Conservation (phyloP, 441 rosid species). For the Dalechampia spathulata region DNA sequence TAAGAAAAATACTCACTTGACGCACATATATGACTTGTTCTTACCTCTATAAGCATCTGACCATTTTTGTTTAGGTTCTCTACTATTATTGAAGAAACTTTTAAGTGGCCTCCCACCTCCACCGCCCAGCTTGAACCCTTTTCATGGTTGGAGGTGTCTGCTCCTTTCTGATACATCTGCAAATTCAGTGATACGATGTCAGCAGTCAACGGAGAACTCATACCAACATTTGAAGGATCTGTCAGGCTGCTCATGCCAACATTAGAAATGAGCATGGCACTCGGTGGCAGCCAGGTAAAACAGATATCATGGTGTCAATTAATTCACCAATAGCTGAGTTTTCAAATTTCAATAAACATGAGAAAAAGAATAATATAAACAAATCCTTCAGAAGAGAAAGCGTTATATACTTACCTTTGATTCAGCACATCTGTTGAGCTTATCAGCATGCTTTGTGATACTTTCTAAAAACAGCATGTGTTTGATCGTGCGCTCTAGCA, state of each 20-base stretch:
- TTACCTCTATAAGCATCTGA: slow-evolving; percentile 88
- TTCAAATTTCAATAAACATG: slow-evolving; percentile 1
- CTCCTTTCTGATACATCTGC: slow-evolving; percentile 64
- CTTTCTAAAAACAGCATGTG: slow-evolving; percentile 84
- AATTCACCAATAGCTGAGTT: neutral
- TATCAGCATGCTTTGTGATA: slow-evolving; percentile 78
- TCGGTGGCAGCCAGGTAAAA: neutral
- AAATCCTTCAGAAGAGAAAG: slow-evolving; percentile 5
- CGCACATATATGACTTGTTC: slow-evolving; percentile 5
- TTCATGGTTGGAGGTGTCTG: slow-evolving; percentile 35
- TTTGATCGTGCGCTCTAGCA: slow-evolving; percentile 92
- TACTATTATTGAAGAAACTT: slow-evolving; percentile 78
- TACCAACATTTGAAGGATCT: no score
- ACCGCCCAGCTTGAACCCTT: slow-evolving; percentile 94
- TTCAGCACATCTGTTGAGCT: slow-evolving; percentile 63
- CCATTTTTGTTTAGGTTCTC: slow-evolving; percentile 83
- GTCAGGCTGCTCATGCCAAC: neutral
- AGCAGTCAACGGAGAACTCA: no score
- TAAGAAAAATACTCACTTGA: no score
- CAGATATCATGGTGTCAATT: neutral
- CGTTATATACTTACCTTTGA: slow-evolving; percentile 44
- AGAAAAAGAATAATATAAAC: neutral
- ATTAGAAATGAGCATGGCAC: neutral
- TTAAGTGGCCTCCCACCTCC: slow-evolving; percentile 89
- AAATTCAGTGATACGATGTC: slow-evolving; percentile 19